Base-by-base conservation (phyloP, 306 rosid species). In the Sicyos edulis region DNA sequence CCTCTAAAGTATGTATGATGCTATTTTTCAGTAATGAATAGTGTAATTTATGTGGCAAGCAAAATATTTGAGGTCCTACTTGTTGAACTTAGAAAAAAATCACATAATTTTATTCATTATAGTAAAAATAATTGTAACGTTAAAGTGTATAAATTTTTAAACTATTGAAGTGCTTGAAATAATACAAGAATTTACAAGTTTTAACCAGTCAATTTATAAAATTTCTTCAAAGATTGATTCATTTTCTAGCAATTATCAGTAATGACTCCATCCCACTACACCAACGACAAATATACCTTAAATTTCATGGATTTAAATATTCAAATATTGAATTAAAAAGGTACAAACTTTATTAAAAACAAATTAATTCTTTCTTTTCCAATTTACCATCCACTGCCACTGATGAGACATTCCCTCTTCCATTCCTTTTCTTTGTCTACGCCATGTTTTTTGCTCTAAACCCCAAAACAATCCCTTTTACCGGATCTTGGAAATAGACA, bases 1-100 rank as follows among this genome's bases (percentile, higher is more conserved):
- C 20, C 47, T 19, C 56, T 32, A 14, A 17, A 14, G 60, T 52
- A 34, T 24, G 56, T 69, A 69, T 51, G 59, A 69, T 69, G 73
- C 40, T 4, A 69, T 8, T 51, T 49, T 51, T 20, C 42, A 49
- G 9, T 67, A 67, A 22, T 67, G 72, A 13, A 65, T 65, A 13
- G 10, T 45, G 47, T 47, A 67, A 47, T 47, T 47, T 65, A 19
- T 65, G 34, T 65, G 17, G 56, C 56, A 47, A 45, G 56, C 19
- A 14, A 17, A 47, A 47, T 67, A 47, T 21, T 47, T 47, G 42
- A 49, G 70, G 70, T 42, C 70, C 72, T 45, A 45, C 47, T 42
- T 42, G 37, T 32, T 4, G 37, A 32, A 32, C 37, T 32, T 4
- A 1, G 3, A 26, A 26, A 26, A 32, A 32, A 32, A 32, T 32